A percentile compares a stretch with the other conserved stretches of the same genome.
These are phyloP conservation scores for Ceratocystis cacaofunesta DNA, from an alignment of 2,329 filamentous ascomycete species.

Conservation along the genomic window DNA sequence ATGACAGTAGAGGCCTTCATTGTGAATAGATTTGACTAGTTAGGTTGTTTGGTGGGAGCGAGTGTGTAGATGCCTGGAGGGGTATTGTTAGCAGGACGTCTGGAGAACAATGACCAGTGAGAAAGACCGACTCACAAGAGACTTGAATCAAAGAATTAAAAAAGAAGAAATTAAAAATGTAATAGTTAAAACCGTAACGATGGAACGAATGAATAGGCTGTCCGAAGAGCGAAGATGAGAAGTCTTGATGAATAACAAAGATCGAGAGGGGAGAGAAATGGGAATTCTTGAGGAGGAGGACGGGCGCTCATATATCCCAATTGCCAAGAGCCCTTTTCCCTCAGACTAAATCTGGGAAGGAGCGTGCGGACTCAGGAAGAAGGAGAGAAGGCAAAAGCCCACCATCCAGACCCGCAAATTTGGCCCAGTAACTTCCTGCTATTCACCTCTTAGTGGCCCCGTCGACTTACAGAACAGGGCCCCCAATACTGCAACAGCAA, in stretches of 20 bases:
- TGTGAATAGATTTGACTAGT: conserved; percentile 24
- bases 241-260: background rate
- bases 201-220: background rate
- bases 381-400: background rate
- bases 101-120: background rate
- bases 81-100: background rate
- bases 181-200: conserved; percentile 1
- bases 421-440: background rate
- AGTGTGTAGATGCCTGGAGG: conserved; percentile 4
- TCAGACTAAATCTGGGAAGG: background rate
- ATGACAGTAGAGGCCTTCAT: conserved; percentile 40
- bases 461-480: background rate
- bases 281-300: background rate
- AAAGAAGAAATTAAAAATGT: background rate
- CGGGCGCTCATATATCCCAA: background rate
- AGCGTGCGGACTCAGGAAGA: background rate
- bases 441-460: background rate
- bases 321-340: background rate
- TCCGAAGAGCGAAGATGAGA: background rate
- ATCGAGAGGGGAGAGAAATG: background rate
- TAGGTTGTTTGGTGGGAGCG: background rate
- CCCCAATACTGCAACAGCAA: background rate
- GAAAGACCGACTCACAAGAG: background rate
- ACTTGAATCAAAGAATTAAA: background rate
- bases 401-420: background rate